Evolutionary conservation across 1,284 basidiomycete genomes (phyloP), one percentile per base, ranked within the genome.

Genomic region (Puccinia horiana): DNA sequence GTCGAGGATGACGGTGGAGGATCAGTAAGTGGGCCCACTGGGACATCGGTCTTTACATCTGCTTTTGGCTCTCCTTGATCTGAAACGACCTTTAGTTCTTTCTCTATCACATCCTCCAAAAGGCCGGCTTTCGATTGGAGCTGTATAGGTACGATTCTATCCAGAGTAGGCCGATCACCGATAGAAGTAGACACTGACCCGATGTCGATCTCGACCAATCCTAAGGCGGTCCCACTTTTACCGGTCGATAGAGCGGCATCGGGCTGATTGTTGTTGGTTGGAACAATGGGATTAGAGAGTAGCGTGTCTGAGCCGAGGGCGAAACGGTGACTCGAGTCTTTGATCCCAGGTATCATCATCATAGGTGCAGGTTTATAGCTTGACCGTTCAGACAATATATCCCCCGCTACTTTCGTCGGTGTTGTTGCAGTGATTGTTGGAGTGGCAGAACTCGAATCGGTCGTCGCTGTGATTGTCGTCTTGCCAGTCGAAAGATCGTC

Each of bases 271-370:
- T 18, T 20, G 11, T 4, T 52, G 61, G 20, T 23, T 40, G 16
- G 35, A 16, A 23, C 18, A 35, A 65, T 35, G 35, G 61, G 58
- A 35, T 20, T 35, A 35, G 61, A 14, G 61, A 29, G 18, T 14
- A 79, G 16, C 32, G 73, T 76, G 47, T 82, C 80, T n/a, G 80
- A 82, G 18, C 80, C 80, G 26, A 82, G 12, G 12, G 49, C 80
- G 32, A 82, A 82, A 35, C 80, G 80, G 67, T 82, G 80, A 47
- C 72, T 82, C 20, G 80, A 82, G 61, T 82, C 80, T 65, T 82
- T 82, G 6, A 82, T 82, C 32, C 80, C 80, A 9, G 80, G 80
- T 2, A 82, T 76, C 29, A 63, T 54, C 80, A 82, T 82, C 80
- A 82, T 82, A 1, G 80, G 80, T n/a, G 61, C 80, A n/a, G 80